Evolutionary conservation across 1,284 basidiomycete genomes (phyloP), one percentile per base, ranked within the genome.

Genomic region (Ganoderma boninense): DNA sequence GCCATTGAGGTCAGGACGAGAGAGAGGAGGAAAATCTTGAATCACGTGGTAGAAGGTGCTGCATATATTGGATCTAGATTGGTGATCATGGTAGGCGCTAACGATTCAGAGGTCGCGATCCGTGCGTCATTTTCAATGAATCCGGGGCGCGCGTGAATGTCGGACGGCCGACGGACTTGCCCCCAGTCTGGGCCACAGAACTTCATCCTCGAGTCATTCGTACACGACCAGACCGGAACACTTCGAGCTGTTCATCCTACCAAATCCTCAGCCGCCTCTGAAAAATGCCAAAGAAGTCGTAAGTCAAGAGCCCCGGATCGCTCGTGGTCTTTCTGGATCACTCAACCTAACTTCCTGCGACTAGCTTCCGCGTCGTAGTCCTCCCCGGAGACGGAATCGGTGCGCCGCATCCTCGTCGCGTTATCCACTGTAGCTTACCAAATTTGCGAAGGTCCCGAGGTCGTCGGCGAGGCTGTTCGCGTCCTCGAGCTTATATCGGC

Each of bases 341-440:
- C 62, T 32, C 44, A 29, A 64, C 38, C 6, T 8, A 40, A 40
- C 38, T 40, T 40, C 38, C 38, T 8, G 38, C 65, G 49, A 63
- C 67, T 60, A 95, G 94, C 67, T 97, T 93, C 84, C 93, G 93
- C 75, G 90, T 99, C 80, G 92, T 93, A 64, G 89, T 97, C 61
- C 91, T 99, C 52, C 92, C 94, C 60, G 98, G 98, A 70, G 98
- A 99, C 84, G 98, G 98, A 74, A 99, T 99, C 78, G 97, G 96
- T 96, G 79, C 66, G 86, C 80, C 70, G 43, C 42, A 32, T 35
- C 49, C 43, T 64, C 35, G 59, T 66, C 43, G 38, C 44, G 23
- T 68, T 23, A n/a, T 18, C 13, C 10, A 13, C 6, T 10, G 29
- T 16, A 2, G 20, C 56, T 64, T 13, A 62, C 59, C 16, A 14